Evolutionary conservation across 345 rosid species (phyloP), one percentile per base, ranked within the genome.

Genomic region (Eucalyptus albens): DNA sequence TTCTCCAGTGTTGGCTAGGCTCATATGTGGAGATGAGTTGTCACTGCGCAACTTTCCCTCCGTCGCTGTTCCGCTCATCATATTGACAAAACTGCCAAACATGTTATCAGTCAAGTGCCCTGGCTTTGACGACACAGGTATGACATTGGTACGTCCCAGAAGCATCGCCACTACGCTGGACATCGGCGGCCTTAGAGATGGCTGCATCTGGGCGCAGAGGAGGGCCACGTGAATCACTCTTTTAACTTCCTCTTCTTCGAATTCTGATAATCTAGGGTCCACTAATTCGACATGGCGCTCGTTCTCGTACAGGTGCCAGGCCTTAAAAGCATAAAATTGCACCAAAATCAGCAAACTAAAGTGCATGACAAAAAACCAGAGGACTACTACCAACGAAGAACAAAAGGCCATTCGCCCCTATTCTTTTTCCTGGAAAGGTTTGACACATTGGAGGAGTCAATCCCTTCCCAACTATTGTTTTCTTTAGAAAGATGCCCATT

Each of bases 141-240:
- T 91, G 21, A 96, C 95, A 90, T 95, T 96, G n/a, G 91, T 90
- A 89, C 95, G 98, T 83, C 97, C 96, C 2, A 93, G 91, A 17
- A 97, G 91, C 97, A 97, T 95, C 10, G 94, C 94, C 40, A 95
- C 91, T 3, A 94, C 97, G 11, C 95, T 92, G 5, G 98, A 96
- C 96, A 96, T 95, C 4, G 94, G 80, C 56, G 97, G 98, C 87
- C 98, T 90, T 37, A 91, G 88, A 24, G 51, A n/a, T 31, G 95
- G 95, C 65, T 96, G 89, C 49, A 96, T 89, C 33, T 95, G 98
- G 53, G 96, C 94, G 90, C 96, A 94, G 72, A 95, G 49, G 87
- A 97, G 94, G 88, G 95, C 96, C 27, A 95, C 90, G 82, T 92
- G 92, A 51, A 93, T 92, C 91, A 94, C 40, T 1, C 94, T 94